Evolutionary conservation across 352 stramenopile genomes (phyloP).

Genomic region (Phytophthora ohioensis): DNA sequence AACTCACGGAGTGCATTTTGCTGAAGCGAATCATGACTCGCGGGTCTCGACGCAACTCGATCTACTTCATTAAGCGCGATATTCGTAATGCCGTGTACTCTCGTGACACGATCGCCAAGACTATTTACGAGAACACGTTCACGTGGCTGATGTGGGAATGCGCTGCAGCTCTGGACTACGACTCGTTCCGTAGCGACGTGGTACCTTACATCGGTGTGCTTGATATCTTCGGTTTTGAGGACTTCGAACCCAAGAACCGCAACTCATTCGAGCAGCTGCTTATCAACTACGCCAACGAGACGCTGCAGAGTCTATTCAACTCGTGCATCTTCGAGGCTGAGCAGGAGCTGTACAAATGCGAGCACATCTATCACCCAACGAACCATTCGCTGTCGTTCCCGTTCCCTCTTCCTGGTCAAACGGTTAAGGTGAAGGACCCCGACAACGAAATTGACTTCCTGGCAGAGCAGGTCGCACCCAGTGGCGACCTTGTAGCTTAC

Average conservation of each 20-base stretch:
- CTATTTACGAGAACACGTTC: constrained; percentile 91
- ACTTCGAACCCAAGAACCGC: constrained; percentile 88
- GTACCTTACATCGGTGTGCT: constrained; percentile 92
- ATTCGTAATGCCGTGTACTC: constrained; percentile 78
- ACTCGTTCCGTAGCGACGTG: constrained; percentile 82
- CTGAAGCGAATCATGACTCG: constrained; percentile 85
- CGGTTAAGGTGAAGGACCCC: constrained; percentile 42
- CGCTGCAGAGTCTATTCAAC: constrained; percentile 92
- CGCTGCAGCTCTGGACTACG: constrained; percentile 78
- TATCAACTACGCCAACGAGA: constrained; percentile 95
- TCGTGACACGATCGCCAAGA: constrained; percentile 91
- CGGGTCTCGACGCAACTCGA: constrained; percentile 74
- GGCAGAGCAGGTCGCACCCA: constrained; percentile 47
- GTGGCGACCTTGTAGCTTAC: constrained; percentile 71
- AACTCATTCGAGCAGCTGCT: constrained; percentile 94
- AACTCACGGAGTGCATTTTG: constrained; percentile 80
- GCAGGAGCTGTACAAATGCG: constrained; percentile 83
- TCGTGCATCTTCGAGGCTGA: constrained; percentile 88
- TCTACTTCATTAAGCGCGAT: constrained; percentile 84
- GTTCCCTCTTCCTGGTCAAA: constrained; percentile 61
- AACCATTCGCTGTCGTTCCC: constrained; percentile 87
- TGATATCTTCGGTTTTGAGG: constrained; percentile 95
- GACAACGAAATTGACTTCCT: constrained; percentile 48
- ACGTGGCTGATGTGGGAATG: constrained; percentile 91
- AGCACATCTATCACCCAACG: constrained; percentile 85